These are phyloP conservation scores for Leccinellum luteum DNA, from an alignment of 768 basidiomycete genomes.

Conservation along the genomic window DNA sequence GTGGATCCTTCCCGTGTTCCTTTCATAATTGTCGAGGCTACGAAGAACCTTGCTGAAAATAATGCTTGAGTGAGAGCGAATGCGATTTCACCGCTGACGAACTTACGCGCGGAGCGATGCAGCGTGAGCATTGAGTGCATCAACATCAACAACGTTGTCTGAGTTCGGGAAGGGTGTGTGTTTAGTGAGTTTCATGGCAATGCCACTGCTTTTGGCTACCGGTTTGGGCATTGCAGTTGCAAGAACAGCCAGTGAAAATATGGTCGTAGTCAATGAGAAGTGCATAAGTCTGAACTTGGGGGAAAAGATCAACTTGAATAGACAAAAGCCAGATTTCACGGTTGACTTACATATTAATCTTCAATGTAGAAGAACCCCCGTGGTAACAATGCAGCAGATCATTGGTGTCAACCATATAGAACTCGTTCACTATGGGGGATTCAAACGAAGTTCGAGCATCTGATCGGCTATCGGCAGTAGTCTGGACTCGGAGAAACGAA, in stretches of 20 bases:
- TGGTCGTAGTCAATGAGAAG: not conserved
- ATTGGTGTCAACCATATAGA: too few species aligned
- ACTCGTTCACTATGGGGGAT: too few species aligned
- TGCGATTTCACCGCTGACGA: not conserved
- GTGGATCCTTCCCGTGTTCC: not conserved
- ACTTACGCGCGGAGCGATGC: not conserved
- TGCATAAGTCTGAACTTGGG: not conserved
- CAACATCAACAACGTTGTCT: not conserved
- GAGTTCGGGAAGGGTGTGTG: not conserved
- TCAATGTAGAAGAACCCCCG: too few species aligned
- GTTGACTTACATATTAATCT: too few species aligned
- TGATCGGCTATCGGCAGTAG: too few species aligned
- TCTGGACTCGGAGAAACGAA: too few species aligned
- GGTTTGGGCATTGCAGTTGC: not conserved
- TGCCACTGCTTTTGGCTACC: not conserved
- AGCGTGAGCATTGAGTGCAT: not conserved
- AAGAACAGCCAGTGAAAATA: not conserved
- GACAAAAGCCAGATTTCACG: too few species aligned
- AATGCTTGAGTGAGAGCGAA: not conserved
- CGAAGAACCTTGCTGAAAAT: not conserved
- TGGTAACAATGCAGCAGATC: too few species aligned
- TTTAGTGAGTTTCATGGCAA: not conserved
- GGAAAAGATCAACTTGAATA: not conserved
- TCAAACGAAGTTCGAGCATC: too few species aligned
- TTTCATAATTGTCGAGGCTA: not conserved